phyloP scores from a whole-genome alignment of 139 green algal species.

The Tetradesmus obliquus region DNA sequence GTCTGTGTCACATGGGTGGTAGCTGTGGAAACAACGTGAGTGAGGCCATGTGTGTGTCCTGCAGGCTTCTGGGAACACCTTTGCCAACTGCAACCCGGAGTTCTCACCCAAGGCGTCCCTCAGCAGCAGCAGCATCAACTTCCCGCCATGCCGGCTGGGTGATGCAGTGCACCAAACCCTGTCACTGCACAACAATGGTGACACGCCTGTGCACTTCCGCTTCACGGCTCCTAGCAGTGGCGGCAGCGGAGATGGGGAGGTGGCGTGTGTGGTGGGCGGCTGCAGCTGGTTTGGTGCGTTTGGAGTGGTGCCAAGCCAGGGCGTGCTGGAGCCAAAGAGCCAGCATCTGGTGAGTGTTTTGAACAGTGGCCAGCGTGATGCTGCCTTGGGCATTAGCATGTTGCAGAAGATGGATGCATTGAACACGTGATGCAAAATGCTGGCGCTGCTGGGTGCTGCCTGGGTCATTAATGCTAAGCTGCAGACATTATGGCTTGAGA shows the following conservation, averaged over 20 bases:
- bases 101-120: constrained; percentile 60
- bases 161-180: constrained; percentile 65
- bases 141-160: constrained; percentile 63
- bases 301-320: constrained; percentile 31
- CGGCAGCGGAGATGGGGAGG: background rate
- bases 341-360: constrained; percentile 63
- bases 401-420: background rate
- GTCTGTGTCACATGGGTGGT: background rate
- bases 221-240: constrained; percentile 43
- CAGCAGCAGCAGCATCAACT: constrained; percentile 54
- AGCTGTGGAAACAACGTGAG: background rate
- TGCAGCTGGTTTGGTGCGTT: constrained; percentile 17
- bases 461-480: no score
- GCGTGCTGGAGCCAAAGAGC: constrained; percentile 55
- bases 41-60: background rate
- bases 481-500: no score
- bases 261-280: background rate
- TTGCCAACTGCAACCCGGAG: constrained; percentile 61
- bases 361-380: background rate
- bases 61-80: constrained; percentile 67
- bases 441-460: no score
- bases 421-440: background rate
- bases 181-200: constrained; percentile 72
- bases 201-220: constrained; percentile 71
- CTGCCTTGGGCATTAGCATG: background rate